These are phyloP conservation scores for Neopestalotiopsis sp. DNA, from an alignment of 2,329 filamentous ascomycete species.

Conservation along the genomic window DNA sequence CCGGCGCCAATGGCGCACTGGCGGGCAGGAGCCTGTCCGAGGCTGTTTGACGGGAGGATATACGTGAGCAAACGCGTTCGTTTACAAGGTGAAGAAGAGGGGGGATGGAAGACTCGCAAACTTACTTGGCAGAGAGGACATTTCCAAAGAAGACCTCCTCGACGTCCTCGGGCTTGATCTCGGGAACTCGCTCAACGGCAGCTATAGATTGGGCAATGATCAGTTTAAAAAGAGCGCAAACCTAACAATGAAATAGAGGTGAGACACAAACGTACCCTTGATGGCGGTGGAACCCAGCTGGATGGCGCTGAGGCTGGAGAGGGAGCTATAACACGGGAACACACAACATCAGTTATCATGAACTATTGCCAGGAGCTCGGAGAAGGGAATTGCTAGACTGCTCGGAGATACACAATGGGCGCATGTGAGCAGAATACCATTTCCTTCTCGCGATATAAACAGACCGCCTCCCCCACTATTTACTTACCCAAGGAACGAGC, in stretches of 20 bases:
- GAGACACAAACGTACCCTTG: slow-evolving; percentile 67
- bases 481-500: slow-evolving; percentile 88
- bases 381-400: background rate
- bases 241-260: background rate
- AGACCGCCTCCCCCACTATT: slow-evolving; percentile 22
- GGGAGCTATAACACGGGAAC: slow-evolving; percentile 63
- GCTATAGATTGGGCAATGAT: slow-evolving; percentile 44
- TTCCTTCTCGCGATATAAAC: slow-evolving; percentile 4
- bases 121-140: slow-evolving; percentile 93
- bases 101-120: slow-evolving; percentile 16
- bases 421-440: slow-evolving; percentile 16
- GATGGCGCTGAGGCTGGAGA: slow-evolving; percentile 84
- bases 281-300: slow-evolving; percentile 92
- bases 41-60: slow-evolving; percentile 53
- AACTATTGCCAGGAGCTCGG: background rate
- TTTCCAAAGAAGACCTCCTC: slow-evolving; percentile 99
- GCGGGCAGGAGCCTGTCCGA: slow-evolving; percentile 94
- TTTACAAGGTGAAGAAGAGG: slow-evolving; percentile 11
- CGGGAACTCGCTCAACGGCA: slow-evolving; percentile 84
- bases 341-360: background rate
- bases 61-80: background rate
- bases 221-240: slow-evolving; percentile 8
- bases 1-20: slow-evolving; percentile 92
- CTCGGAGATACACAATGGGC: slow-evolving; percentile 1
- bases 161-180: slow-evolving; percentile 87